A percentile compares a stretch with the other conserved stretches of the same genome.
phyloP scores from a whole-genome alignment of 805 yeast species.

The Candida namnaoensis region DNA sequence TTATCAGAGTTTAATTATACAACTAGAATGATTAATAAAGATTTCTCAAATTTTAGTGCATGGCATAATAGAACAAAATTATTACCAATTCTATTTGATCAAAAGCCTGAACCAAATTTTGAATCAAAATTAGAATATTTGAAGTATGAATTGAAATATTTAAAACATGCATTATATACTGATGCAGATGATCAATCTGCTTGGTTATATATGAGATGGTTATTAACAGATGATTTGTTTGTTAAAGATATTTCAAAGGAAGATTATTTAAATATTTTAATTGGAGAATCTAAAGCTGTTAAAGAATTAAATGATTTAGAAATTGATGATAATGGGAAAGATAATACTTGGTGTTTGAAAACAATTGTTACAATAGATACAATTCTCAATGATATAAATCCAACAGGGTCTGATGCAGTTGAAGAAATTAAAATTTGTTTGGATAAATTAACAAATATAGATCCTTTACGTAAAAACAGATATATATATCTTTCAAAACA shows the following conservation, averaged over 20 bases:
- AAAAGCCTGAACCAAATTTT: slow-evolving; percentile 12
- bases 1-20: slow-evolving; percentile 66
- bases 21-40: slow-evolving; percentile 64
- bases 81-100: slow-evolving; percentile 41
- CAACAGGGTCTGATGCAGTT: slow-evolving; percentile 8
- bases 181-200: slow-evolving; percentile 93
- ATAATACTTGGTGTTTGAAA: slow-evolving; percentile 73
- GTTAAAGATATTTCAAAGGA: slow-evolving; percentile 14
- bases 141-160: slow-evolving; percentile 50
- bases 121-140: slow-evolving; percentile 30
- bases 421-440: slow-evolving; percentile 28
- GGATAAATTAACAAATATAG: slow-evolving; percentile 37
- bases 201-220: slow-evolving; percentile 87
- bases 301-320: slow-evolving; percentile 67
- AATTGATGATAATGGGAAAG: slow-evolving; percentile 51
- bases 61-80: slow-evolving; percentile 85
- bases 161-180: slow-evolving; percentile 80
- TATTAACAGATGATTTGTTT: slow-evolving; percentile 31
- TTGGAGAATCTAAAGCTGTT: slow-evolving; percentile 37
- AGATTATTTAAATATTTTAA: slow-evolving; percentile 29
- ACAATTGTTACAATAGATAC: slow-evolving; percentile 39
- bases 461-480: slow-evolving; percentile 57
- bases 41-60: slow-evolving; percentile 91
- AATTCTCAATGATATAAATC: slow-evolving; percentile 13
- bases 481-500: slow-evolving; percentile 32